A percentile compares a stretch with the other conserved stretches of the same genome.
phyloP scores from a whole-genome alignment of 2,329 filamentous ascomycete genomes.

The Aspergillus ochraceus region DNA sequence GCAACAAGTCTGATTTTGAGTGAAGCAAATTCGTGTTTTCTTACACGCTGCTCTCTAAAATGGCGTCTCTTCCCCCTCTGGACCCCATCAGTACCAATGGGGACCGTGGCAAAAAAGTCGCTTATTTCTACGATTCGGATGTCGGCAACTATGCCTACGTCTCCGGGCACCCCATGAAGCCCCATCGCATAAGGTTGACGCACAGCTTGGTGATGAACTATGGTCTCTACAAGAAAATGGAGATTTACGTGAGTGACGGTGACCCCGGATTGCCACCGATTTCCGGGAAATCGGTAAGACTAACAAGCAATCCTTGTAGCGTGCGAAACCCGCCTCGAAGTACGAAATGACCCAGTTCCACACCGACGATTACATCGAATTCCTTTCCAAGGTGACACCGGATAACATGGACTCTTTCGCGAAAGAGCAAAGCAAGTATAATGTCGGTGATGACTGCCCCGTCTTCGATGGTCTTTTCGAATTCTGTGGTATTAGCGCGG shows the following conservation, averaged over 20 bases:
- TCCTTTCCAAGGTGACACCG: slow-evolving; percentile 83
- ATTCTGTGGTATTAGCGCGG: slow-evolving; percentile 69
- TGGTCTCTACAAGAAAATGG: slow-evolving; percentile 71
- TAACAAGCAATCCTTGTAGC: slow-evolving; percentile 49
- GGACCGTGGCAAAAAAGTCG: slow-evolving; percentile 74
- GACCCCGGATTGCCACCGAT: neutral
- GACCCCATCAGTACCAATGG: slow-evolving; percentile 55
- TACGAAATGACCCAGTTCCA: slow-evolving; percentile 74
- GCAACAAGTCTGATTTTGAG: slow-evolving; percentile 2
- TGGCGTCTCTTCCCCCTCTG: slow-evolving; percentile 56
- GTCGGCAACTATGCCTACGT: slow-evolving; percentile 98
- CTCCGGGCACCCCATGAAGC: slow-evolving; percentile 68
- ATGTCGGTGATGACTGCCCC: slow-evolving; percentile 64
- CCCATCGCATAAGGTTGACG: slow-evolving; percentile 67
- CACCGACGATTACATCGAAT: slow-evolving; percentile 72
- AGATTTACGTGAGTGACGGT: slow-evolving; percentile 62
- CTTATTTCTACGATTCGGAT: slow-evolving; percentile 98
- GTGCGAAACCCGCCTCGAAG: slow-evolving; percentile 73
- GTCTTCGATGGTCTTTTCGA: slow-evolving; percentile 71
- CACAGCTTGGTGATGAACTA: slow-evolving; percentile 70
- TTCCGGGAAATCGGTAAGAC: neutral
- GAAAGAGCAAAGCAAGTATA: slow-evolving; percentile 82
- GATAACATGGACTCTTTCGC: slow-evolving; percentile 97
- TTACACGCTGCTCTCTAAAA: slow-evolving; percentile 28
- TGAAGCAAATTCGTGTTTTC: slow-evolving; percentile 10